phyloP scores from a whole-genome alignment of 2,329 filamentous ascomycete genomes.

The Pseudopyricularia javanii region DNA sequence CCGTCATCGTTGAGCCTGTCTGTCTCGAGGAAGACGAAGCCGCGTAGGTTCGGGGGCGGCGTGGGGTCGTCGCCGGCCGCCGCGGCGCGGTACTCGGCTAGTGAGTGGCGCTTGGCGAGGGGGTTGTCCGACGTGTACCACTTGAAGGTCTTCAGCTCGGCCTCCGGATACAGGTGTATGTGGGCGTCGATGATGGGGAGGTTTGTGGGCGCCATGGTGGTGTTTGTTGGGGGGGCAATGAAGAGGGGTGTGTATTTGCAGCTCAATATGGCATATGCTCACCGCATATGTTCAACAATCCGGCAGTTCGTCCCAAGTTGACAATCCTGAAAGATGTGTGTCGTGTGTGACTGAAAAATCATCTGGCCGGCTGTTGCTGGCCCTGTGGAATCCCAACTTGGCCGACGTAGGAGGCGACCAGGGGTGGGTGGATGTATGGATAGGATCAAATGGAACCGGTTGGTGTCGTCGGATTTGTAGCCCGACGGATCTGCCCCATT shows the following conservation, averaged over 20 bases:
- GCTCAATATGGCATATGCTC: too few species aligned
- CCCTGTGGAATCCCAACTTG: too few species aligned
- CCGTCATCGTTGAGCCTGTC: conserved; percentile 56
- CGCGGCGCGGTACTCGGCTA: conserved; percentile 47
- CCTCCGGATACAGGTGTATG: conserved; percentile 72
- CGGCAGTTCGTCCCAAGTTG: background rate
- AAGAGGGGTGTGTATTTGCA: background rate
- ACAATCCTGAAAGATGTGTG: background rate
- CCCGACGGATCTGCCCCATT: background rate
- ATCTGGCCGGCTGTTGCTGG: too few species aligned
- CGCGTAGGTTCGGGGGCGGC: conserved; percentile 34
- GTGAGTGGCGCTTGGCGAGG: conserved; percentile 51
- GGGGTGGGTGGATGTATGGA: too few species aligned
- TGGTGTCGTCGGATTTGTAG: background rate
- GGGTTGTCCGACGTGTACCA: conserved; percentile 54
- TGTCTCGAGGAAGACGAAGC: conserved; percentile 75
- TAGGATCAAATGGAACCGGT: background rate
- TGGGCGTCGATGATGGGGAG: conserved; percentile 74
- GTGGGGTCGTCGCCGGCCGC: too few species aligned
- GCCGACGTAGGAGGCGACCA: too few species aligned
- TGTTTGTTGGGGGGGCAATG: background rate
- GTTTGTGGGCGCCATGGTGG: conserved; percentile 7
- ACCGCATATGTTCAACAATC: background rate
- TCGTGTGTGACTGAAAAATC: background rate
- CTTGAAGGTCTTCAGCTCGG: conserved; percentile 51